A percentile compares a stretch with the other conserved stretches of the same genome.
These are phyloP conservation scores for Pythium scleroteichum DNA, from an alignment of 352 stramenopile genomes.

Conservation along the genomic window DNA sequence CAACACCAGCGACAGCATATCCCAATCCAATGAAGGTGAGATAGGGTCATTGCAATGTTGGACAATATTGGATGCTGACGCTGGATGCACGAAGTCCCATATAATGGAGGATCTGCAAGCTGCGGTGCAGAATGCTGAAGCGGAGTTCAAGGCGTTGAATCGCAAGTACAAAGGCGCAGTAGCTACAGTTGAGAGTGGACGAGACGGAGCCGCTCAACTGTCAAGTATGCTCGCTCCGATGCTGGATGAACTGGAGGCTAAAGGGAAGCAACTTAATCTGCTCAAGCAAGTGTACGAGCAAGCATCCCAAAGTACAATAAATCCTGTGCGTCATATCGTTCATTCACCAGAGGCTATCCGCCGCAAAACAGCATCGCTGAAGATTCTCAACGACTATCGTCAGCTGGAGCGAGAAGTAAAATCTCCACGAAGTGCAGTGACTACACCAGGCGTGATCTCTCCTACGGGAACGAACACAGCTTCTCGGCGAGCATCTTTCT, in stretches of 20 bases:
- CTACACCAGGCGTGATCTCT: constrained; percentile 2
- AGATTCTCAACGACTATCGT: constrained; percentile 66
- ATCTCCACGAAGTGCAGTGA: constrained; percentile 14
- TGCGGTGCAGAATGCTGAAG: constrained; percentile 40
- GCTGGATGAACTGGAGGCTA: constrained; percentile 62
- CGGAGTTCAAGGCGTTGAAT: constrained; percentile 53
- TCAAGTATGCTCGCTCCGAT: constrained; percentile 45
- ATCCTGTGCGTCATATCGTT: constrained; percentile 49
- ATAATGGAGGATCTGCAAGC: constrained; percentile 60
- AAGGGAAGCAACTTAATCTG: constrained; percentile 67
- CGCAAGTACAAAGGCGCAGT: constrained; percentile 22
- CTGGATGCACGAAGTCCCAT: constrained; percentile 28
- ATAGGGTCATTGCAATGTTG: too few relatives aligned
- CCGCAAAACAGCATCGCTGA: constrained; percentile 62
- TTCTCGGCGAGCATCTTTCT: constrained; percentile 22
- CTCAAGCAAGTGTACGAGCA: constrained; percentile 67
- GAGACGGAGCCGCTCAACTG: constrained; percentile 30
- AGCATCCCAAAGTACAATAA: constrained; percentile 58
- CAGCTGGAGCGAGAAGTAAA: constrained; percentile 54
- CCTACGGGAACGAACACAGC: constrained; percentile 11
- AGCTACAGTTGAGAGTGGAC: constrained; percentile 11
- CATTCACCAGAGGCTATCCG: constrained; percentile 57
- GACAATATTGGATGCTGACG: constrained; percentile 3
- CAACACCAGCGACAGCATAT: constrained; percentile 36
- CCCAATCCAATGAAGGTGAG: constrained; percentile 59